These are phyloP conservation scores for Amyloporia xantha DNA, from an alignment of 768 basidiomycete species.

Conservation along the genomic window DNA sequence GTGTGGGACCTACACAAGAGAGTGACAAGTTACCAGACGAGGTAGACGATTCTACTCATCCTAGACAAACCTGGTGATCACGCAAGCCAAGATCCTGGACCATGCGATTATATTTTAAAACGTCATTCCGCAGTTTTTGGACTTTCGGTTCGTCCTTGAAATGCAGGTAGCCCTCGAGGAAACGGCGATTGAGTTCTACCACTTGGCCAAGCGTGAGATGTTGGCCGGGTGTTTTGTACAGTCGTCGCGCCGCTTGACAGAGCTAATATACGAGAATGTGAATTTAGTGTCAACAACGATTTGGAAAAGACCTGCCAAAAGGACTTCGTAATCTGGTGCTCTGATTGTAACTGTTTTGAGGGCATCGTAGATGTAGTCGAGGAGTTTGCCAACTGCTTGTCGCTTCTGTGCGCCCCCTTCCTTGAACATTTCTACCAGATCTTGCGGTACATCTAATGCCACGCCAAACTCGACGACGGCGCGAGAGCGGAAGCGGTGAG, in stretches of 20 bases:
- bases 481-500: conserved; percentile 81
- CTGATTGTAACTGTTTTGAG: conserved; percentile 94
- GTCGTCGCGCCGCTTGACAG: conserved; percentile 88
- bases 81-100: conserved; percentile 86
- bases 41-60: too few species aligned
- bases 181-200: conserved; percentile 87
- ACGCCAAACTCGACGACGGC: conserved; percentile 96
- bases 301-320: conserved; percentile 83
- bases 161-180: conserved; percentile 87
- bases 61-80: conserved; percentile 75
- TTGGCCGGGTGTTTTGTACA: conserved; percentile 93
- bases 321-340: conserved; percentile 94
- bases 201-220: conserved; percentile 93
- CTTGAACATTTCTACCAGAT: conserved; percentile 86
- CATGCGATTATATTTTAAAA: conserved; percentile 84
- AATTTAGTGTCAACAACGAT: too few species aligned
- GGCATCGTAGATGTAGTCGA: conserved; percentile 88
- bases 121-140: conserved; percentile 69
- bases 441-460: conserved; percentile 86
- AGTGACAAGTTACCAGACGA: background rate
- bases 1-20: conserved; percentile 59
- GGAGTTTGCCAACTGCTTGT: conserved; percentile 81
- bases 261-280: conserved; percentile 56
- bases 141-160: conserved; percentile 92
- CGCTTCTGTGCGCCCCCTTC: conserved; percentile 83